Evolutionary conservation across 2,329 filamentous ascomycete species (phyloP), one percentile per base, ranked within the genome.

Genomic region (Blastomyces gilchristii): DNA sequence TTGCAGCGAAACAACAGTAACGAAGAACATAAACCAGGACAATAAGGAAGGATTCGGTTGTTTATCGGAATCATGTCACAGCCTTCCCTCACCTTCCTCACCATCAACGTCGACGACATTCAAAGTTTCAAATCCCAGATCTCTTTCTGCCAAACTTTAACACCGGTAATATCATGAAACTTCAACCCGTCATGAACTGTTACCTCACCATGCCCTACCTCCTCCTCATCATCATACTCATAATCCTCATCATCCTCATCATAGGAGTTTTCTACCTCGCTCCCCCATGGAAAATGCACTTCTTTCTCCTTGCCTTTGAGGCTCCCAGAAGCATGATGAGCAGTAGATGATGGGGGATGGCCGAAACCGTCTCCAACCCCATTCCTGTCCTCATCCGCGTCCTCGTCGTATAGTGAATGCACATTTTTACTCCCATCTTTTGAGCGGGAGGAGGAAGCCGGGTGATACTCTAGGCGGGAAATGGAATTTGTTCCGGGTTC

Each of bases 121-220:
- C 62, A 70, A 7, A 70, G 63, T 54, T 47, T 70, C 25, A 67
- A 61, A 50, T 61, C 52, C 65, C 68, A 71, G 11, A 66, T 62
- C 16, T 67, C 66, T 53, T 66, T 67, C 52, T 69, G 60, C 70
- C 70, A 71, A 58, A 71, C 67, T 58, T 67, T 70, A 57, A 70
- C 62, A 22, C 65, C 69, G 5, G 28, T 22, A 41, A 67, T 65
- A 4, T 70, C 66, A 28, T 63, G 37, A n/a, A 67, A n/a, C 37
- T 66, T 65, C 39, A 65, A 34, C 47, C 60, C 59, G 7, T 61
- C 61, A 43, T 61, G 22, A 18, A 62, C 45, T 47, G 43, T 31
- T n/a, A 63, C 45, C 39, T 34, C 25, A n/a, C 31, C 31, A 37
- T 16, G 50, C 9, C 39, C 34, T 28, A 60, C 62, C 52, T 54